phyloP scores from a whole-genome alignment of 768 basidiomycete genomes.

The Kwoniella europaea region DNA sequence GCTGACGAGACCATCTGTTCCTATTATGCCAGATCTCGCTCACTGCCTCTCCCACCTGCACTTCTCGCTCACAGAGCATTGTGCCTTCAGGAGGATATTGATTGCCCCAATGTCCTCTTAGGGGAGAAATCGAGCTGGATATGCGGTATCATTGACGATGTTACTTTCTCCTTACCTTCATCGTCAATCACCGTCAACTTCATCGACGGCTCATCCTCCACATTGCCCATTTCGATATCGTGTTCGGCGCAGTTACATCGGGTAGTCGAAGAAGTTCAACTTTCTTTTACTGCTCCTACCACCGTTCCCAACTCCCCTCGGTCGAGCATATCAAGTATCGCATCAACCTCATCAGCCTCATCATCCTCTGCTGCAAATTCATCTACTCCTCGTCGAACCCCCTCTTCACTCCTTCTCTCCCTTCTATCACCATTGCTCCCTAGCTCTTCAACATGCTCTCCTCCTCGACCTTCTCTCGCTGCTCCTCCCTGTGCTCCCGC shows the following conservation, averaged over 20 bases:
- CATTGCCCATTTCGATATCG: conserved; percentile 35
- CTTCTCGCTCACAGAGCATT: conserved; percentile 52
- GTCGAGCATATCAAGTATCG: conserved; percentile 28
- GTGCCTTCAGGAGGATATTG: conserved; percentile 54
- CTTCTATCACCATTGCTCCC: conserved; percentile 51
- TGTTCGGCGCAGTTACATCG: conserved; percentile 39
- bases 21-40: conserved; percentile 29
- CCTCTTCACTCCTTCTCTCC: conserved; percentile 51
- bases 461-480: conserved; percentile 18
- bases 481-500: conserved; percentile 33
- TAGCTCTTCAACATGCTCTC: conserved; percentile 1
- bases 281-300: conserved; percentile 46
- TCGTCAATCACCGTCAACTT: conserved; percentile 46
- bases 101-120: conserved; percentile 54
- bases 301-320: conserved; percentile 22
- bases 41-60: conserved; percentile 55
- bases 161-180: conserved; percentile 55
- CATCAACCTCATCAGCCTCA: conserved; percentile 25
- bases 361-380: conserved; percentile 14
- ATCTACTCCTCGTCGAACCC: conserved; percentile 33
- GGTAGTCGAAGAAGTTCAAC: conserved; percentile 52
- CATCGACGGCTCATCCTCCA: conserved; percentile 46
- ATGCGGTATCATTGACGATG: conserved; percentile 56
- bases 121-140: conserved; percentile 59
- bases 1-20: conserved; percentile 4